Evolutionary conservation across 1,284 basidiomycete species (phyloP), one percentile per base, ranked within the genome.

Genomic region (Leccinum holopus): DNA sequence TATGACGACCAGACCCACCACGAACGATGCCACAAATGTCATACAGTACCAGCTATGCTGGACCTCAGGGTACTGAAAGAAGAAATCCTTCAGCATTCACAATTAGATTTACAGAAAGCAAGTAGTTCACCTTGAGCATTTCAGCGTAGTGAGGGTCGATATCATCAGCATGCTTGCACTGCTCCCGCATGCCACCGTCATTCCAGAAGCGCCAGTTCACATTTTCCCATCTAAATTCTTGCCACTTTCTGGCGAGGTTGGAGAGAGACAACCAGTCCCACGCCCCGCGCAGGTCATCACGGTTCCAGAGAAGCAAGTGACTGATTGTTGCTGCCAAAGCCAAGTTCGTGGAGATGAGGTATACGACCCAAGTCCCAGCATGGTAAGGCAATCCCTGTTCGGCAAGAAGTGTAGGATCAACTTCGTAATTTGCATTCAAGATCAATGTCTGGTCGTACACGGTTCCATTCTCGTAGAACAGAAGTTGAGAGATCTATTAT

Each of bases 301-400:
- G 71, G 61, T 83, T 83, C 83, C 83, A 85, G 6, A 85, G 76
- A 8, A 82, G 71, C 3, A 85, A 72, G 64, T 85, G 84, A 0
- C 79, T 80, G 57, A 85, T 76, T 0, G 83, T 84, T 1, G 82
- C 82, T 16, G 73, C 80, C 63, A 84, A 72, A 9, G 71, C 78
- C 58, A 77, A 44, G 35, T 75, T 77, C 0, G 33, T 61, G 3
- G 65, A 3, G n/a, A 77, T 55, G 11, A 78, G 68, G 9, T 76
- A 68, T 0, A 80, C 70, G 2, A 84, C 77, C 79, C 78, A 82
- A 1, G 77, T 80, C 12, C 70, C 63, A 0, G 75, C 66, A 49
- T 76, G 74, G 60, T 64, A 75, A 2, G 72, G 71, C 14, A 84
- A 67, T 11, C 81, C 82, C 58, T 83, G 77, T 64, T 80, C 70